A percentile compares a stretch with the other conserved stretches of the same genome.
phyloP scores from a whole-genome alignment of 2,329 filamentous ascomycete genomes.

The Aspergillus sp. region DNA sequence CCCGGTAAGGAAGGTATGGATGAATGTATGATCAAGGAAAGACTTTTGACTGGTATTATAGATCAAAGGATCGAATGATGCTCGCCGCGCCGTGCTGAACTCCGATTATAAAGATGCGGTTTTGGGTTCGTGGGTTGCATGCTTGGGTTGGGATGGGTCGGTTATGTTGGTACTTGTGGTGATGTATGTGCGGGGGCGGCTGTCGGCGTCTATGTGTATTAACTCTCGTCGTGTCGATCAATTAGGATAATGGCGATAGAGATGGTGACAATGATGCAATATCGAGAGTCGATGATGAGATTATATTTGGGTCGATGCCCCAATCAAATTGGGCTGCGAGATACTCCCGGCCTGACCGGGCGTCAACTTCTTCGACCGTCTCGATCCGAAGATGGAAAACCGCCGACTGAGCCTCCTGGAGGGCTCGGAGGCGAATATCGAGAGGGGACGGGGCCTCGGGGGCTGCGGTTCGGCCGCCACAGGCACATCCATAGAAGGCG shows the following conservation, averaged over 20 bases:
- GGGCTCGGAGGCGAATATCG: constrained; percentile 30
- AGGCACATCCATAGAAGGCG: constrained; percentile 16
- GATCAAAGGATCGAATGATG: constrained; percentile 6
- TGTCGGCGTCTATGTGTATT: constrained; percentile 1
- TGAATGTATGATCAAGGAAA: neutral
- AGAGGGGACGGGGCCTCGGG: constrained; percentile 25
- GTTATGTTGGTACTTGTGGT: neutral
- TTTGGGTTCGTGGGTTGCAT: neutral
- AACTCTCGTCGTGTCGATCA: neutral
- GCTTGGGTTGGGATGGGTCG: neutral
- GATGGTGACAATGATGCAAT: constrained; percentile 7
- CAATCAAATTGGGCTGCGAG: constrained; percentile 37
- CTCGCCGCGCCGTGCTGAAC: constrained; percentile 7
- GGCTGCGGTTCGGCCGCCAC: constrained; percentile 19
- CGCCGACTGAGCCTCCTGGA: constrained; percentile 27
- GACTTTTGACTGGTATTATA: constrained; percentile 9
- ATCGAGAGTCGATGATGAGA: constrained; percentile 12
- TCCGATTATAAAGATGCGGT: constrained; percentile 4
- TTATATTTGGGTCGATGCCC: constrained; percentile 32
- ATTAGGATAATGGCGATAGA: neutral
- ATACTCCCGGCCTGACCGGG: constrained; percentile 26
- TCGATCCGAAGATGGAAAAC: constrained; percentile 30
- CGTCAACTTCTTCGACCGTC: constrained; percentile 18
- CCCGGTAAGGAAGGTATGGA: constrained; percentile 1
- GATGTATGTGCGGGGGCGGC: neutral